Percentiles rank a stretch among this genome's conserved stretches.
Conservation (phyloP, 208 protist genomes). For the Leishmania arabica region DNA sequence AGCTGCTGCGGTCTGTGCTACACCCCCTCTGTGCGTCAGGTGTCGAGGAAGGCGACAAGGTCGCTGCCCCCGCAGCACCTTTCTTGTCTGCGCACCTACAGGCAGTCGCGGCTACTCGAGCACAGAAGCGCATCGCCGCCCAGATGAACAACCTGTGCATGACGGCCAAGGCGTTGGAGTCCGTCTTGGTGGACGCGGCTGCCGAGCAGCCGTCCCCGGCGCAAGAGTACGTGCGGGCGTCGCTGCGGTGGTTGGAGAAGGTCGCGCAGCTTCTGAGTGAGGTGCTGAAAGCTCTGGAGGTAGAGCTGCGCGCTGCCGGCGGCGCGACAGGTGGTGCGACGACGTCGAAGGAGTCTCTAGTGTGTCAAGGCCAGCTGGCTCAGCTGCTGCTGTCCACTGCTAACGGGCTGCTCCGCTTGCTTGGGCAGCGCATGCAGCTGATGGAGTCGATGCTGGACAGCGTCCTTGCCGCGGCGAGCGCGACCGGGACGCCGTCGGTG, state of each 20-base stretch:
- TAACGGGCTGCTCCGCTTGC: conserved; percentile 21
- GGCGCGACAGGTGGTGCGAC: neutral
- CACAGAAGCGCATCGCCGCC: neutral
- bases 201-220: conserved; percentile 15
- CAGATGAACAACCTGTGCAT: conserved; percentile 2
- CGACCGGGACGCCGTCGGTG: conserved; percentile 12
- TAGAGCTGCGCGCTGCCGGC: neutral
- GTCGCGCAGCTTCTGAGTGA: conserved; percentile 8
- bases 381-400: conserved; percentile 19
- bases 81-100: neutral
- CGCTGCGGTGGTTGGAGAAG: conserved; percentile 16
- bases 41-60: neutral
- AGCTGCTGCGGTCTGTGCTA: conserved; percentile 10
- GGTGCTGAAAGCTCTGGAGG: conserved; percentile 3
- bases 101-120: neutral
- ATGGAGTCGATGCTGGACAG: conserved; percentile 26
- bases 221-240: conserved; percentile 28
- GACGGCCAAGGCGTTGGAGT: conserved; percentile 3
- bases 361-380: neutral
- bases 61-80: neutral
- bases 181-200: conserved; percentile 12
- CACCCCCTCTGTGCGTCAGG: neutral
- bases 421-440: conserved; percentile 28
- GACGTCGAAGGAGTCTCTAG: neutral
- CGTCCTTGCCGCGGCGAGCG: conserved; percentile 12